Base-by-base conservation (phyloP, 495 filamentous ascomycete species). In the Aspergillus panamensis region DNA sequence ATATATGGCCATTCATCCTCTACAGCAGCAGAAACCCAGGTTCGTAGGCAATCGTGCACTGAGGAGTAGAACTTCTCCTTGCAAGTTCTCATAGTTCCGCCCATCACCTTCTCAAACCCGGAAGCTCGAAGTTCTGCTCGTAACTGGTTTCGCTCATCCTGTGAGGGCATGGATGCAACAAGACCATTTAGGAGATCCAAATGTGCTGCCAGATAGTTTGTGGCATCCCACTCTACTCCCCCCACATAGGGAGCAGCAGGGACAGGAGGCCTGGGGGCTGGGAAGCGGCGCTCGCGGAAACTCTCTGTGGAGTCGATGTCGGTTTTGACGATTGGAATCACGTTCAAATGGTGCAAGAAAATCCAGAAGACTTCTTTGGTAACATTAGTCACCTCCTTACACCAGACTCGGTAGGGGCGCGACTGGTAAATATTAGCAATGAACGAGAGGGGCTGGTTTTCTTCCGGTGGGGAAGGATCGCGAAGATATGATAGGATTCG, bases 311-410 rank as follows among this genome's bases (percentile, higher is more conserved):
- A 61, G 10, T 67, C 32, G 16, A 69, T 63, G 13, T 74, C 69
- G 48, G 68, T 60, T 42, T 70, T 64, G 47, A 69, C 65, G 39
- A 74, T 66, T 3, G 90, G 83, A 51, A 98, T 82, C 57, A 97
- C 86, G 62, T 97, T 97, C 48, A 93, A 75, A 56, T 92, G 86
- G 68, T 98, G 94, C 53, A 97, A 79, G 74, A 97, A 98, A 66
- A 98, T 98, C 94, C 94, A 98, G 70, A 98, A 98, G 29, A 97
- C 94, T 69, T 98, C 94, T 71, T 97, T 97, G 33, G 91, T 96
- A 44, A 97, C 92, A 62, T 87, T 90, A 50, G 84, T 84, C 16
- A 93, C 84, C 69, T 98, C 94, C 70, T 91, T 93, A 75, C 86
- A 89, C 94, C 94, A 98, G 12, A 95, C 84, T 10, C 88, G 86